These are phyloP conservation scores for Ogataea siamensis DNA, from an alignment of 805 yeast species.

Conservation along the genomic window DNA sequence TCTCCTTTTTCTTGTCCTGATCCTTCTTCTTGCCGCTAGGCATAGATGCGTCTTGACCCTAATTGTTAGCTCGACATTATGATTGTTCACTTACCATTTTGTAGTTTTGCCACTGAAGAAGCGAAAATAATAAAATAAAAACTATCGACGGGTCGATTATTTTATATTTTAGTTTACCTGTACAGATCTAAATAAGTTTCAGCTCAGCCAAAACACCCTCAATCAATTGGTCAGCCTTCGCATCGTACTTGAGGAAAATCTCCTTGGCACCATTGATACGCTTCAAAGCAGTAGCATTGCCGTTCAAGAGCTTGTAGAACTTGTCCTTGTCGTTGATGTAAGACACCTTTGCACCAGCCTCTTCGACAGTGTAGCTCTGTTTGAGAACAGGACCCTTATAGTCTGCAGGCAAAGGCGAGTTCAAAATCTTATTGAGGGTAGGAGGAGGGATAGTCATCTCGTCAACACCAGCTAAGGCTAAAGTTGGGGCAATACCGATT, in stretches of 20 bases:
- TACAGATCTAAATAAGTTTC: slow-evolving; percentile 8
- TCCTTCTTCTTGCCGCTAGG: slow-evolving; percentile 36
- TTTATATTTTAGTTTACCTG: neutral
- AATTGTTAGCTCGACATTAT: slow-evolving; percentile 11
- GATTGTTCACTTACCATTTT: slow-evolving; percentile 17
- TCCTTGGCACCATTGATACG: slow-evolving; percentile 22
- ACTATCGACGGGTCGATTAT: slow-evolving; percentile 7
- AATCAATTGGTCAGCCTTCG: slow-evolving; percentile 16
- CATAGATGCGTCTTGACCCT: slow-evolving; percentile 38
- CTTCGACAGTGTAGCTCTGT: slow-evolving; percentile 19
- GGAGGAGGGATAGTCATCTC: slow-evolving; percentile 35
- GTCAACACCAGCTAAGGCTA: slow-evolving; percentile 35
- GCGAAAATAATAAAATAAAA: slow-evolving; percentile 4
- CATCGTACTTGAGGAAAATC: slow-evolving; percentile 19
- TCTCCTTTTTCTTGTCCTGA: slow-evolving; percentile 58
- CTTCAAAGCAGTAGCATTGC: slow-evolving; percentile 19
- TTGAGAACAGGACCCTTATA: slow-evolving; percentile 19
- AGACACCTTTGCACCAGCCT: slow-evolving; percentile 25
- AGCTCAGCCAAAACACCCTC: slow-evolving; percentile 17
- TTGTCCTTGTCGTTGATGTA: slow-evolving; percentile 23
- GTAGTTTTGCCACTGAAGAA: slow-evolving; percentile 13
- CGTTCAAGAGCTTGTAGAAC: slow-evolving; percentile 16
- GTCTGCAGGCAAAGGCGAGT: slow-evolving; percentile 30
- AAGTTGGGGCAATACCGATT: slow-evolving; percentile 29
- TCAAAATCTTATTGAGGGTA: slow-evolving; percentile 30